phyloP scores from a whole-genome alignment of 768 basidiomycete genomes.

The Piloderma croceum region DNA sequence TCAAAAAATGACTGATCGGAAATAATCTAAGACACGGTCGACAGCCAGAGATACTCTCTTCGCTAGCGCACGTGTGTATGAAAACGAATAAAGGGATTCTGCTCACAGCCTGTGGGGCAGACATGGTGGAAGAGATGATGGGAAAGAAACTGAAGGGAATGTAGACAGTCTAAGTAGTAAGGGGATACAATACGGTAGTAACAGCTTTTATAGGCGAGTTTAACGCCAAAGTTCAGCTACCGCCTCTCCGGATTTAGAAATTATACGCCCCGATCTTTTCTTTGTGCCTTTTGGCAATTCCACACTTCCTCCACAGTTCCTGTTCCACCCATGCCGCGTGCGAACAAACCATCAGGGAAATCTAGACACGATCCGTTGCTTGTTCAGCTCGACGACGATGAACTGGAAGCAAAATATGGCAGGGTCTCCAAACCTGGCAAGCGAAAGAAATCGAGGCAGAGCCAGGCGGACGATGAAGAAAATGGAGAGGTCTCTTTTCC shows the following conservation, averaged over 20 bases:
- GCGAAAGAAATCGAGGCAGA: slow-evolving; percentile 56
- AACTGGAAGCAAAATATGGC: slow-evolving; percentile 71
- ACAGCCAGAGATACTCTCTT: too few species aligned
- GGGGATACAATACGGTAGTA: too few species aligned
- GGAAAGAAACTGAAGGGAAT: slow-evolving; percentile 12
- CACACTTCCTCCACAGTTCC: slow-evolving; percentile 12
- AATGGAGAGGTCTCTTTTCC: slow-evolving; percentile 41
- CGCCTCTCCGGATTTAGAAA: too few species aligned
- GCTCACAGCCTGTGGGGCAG: slow-evolving; percentile 7
- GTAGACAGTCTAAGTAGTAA: too few species aligned
- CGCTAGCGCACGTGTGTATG: too few species aligned
- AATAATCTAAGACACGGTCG: too few species aligned
- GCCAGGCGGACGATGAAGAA: slow-evolving; percentile 43
- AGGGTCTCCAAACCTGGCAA: slow-evolving; percentile 71
- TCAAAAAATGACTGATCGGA: too few species aligned
- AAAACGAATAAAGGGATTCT: too few species aligned
- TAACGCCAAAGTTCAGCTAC: too few species aligned
- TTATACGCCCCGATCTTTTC: too few species aligned
- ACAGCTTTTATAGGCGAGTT: too few species aligned
- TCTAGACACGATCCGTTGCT: slow-evolving; percentile 83
- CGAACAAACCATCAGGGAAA: slow-evolving; percentile 46
- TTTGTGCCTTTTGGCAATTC: too few species aligned
- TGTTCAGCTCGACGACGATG: slow-evolving; percentile 78
- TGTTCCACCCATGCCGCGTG: slow-evolving; percentile 59
- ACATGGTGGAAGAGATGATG: slow-evolving; percentile 14